phyloP scores from a whole-genome alignment of 495 filamentous ascomycete genomes.

The Thermochaetoides thermophila region DNA sequence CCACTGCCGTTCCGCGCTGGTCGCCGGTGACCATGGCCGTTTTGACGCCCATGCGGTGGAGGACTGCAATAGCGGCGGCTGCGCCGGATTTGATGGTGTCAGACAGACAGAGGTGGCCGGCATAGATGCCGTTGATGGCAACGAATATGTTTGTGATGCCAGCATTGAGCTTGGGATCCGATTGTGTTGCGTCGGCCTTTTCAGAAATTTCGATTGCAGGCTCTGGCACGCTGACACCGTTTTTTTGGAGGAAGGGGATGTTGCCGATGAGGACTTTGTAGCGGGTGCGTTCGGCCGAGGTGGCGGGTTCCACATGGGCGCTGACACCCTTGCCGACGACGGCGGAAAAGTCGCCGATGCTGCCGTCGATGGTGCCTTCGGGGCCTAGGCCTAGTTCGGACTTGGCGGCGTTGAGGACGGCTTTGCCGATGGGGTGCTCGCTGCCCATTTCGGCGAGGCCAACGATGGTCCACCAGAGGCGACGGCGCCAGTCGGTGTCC shows the following conservation, averaged over 20 bases:
- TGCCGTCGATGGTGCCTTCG: conserved; percentile 67
- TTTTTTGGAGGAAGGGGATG: conserved; percentile 54
- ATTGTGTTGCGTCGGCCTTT: conserved; percentile 35
- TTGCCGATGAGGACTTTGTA: conserved; percentile 80
- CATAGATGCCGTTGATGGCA: conserved; percentile 66
- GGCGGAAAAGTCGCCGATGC: conserved; percentile 69
- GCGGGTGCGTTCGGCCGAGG: conserved; percentile 44
- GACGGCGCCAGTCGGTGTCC: conserved; percentile 47
- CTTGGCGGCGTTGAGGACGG: conserved; percentile 61
- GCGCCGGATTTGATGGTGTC: conserved; percentile 86
- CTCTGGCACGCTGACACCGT: conserved; percentile 49
- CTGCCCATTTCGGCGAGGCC: conserved; percentile 86
- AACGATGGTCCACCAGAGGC: conserved; percentile 87
- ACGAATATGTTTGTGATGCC: conserved; percentile 85
- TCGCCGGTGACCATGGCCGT: conserved; percentile 92
- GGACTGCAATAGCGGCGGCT: conserved; percentile 64
- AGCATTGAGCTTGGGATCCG: conserved; percentile 16
- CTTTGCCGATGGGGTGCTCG: conserved; percentile 88
- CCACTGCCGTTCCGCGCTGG: conserved; percentile 61
- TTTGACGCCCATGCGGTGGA: conserved; percentile 69
- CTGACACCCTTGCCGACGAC: conserved; percentile 74
- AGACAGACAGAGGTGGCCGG: conserved; percentile 66
- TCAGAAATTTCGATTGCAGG: conserved; percentile 40
- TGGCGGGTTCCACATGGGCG: conserved; percentile 64
- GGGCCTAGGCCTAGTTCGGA: conserved; percentile 52